These are phyloP conservation scores for Talaromyces borbonicus DNA, from an alignment of 495 filamentous ascomycete genomes.

Conservation along the genomic window DNA sequence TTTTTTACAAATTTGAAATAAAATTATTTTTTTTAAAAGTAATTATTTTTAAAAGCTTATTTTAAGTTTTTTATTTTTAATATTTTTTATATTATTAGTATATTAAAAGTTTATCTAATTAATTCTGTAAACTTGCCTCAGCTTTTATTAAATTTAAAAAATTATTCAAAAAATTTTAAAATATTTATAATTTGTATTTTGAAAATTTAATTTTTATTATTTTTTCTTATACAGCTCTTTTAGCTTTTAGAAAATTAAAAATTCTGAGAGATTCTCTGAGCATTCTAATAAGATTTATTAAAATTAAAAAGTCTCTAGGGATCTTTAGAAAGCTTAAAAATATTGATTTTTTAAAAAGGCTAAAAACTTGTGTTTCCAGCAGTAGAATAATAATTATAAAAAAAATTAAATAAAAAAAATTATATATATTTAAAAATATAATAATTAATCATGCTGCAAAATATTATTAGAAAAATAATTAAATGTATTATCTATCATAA, in stretches of 20 bases:
- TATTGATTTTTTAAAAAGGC: conserved; percentile 3
- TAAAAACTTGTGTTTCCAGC: neutral
- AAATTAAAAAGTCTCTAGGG: neutral
- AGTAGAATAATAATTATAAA: too few relatives aligned
- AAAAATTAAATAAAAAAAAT: too few relatives aligned
- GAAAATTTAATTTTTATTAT: too few relatives aligned
- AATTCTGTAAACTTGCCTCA: too few relatives aligned
- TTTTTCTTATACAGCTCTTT: neutral
- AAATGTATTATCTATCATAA: too few relatives aligned
- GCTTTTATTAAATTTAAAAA: neutral
- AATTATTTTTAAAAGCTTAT: too few relatives aligned
- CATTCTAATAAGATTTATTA: conserved; percentile 7
- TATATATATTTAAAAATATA: too few relatives aligned
- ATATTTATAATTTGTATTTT: too few relatives aligned
- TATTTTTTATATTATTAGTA: neutral
- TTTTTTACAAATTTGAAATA: neutral
- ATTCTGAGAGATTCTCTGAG: conserved; percentile 5
- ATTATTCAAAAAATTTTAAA: neutral
- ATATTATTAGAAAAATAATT: conserved; percentile 1
- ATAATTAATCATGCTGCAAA: conserved; percentile 1
- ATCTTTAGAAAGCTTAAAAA: conserved; percentile 4
- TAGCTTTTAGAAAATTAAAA: neutral
- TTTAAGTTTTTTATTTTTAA: too few relatives aligned
- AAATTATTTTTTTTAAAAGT: conserved; percentile 1
- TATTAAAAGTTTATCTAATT: too few relatives aligned